These are phyloP conservation scores for Dipodascus albidus DNA, from an alignment of 805 yeast species.

Conservation along the genomic window DNA sequence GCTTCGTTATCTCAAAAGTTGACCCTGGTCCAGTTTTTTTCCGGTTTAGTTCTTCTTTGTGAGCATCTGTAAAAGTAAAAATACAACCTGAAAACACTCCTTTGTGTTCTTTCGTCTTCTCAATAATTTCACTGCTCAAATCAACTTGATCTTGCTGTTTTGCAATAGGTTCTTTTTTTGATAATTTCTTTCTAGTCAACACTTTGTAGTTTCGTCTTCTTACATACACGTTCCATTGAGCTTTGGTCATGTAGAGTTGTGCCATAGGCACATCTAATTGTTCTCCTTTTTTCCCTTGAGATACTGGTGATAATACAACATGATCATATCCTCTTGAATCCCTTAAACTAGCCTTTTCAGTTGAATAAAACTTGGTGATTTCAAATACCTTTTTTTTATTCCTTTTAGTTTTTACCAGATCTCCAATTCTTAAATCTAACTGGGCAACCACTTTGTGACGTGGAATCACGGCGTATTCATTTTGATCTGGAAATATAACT, in stretches of 20 bases:
- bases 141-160: too few species aligned
- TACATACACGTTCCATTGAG: constrained; percentile 4
- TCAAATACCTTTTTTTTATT: constrained; percentile 9
- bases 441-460: neutral
- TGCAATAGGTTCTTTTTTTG: neutral
- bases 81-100: constrained; percentile 3
- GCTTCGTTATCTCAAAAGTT: neutral
- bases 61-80: constrained; percentile 4
- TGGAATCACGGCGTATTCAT: constrained; percentile 5
- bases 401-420: constrained; percentile 11
- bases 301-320: neutral
- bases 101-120: constrained; percentile 1
- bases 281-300: neutral
- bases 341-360: neutral
- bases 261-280: constrained; percentile 1
- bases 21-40: neutral
- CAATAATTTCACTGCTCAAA: neutral
- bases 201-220: neutral
- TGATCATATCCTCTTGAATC: constrained; percentile 2
- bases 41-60: neutral
- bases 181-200: neutral
- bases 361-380: constrained; percentile 6
- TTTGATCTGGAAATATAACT: constrained; percentile 7
- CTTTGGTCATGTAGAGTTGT: constrained; percentile 8
- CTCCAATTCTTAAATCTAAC: constrained; percentile 12